Evolutionary conservation across 768 basidiomycete species (phyloP).

Genomic region (Pleurotus giganteus): DNA sequence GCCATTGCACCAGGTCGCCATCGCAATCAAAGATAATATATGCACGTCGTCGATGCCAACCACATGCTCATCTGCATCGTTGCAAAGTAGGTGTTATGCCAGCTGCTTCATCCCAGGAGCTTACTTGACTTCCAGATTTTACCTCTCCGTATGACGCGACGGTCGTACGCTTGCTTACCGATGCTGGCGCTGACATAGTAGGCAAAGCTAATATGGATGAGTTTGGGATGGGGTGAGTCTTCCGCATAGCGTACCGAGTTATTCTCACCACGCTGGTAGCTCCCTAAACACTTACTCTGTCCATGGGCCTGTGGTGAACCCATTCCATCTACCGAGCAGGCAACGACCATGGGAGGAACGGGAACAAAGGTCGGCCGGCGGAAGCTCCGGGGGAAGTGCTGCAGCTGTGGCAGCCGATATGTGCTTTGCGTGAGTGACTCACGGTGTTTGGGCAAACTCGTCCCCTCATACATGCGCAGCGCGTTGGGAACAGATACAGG

Average conservation of each 20-base stretch:
- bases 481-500: slow-evolving; percentile 95
- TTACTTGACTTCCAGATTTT: slow-evolving; percentile 51
- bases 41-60: slow-evolving; percentile 60
- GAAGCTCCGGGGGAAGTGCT: slow-evolving; percentile 93
- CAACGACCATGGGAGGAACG: slow-evolving; percentile 21
- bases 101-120: neutral
- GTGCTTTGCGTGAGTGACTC: slow-evolving; percentile 71
- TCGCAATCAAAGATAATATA: slow-evolving; percentile 90
- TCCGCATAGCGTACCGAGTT: neutral
- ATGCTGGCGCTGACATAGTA: slow-evolving; percentile 65
- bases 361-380: slow-evolving; percentile 72
- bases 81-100: slow-evolving; percentile 44
- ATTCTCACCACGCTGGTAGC: slow-evolving; percentile 31
- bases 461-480: slow-evolving; percentile 34
- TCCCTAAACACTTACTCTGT: slow-evolving; percentile 75
- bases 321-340: slow-evolving; percentile 37
- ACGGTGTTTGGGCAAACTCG: neutral
- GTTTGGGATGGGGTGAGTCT: slow-evolving; percentile 92
- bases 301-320: slow-evolving; percentile 82
- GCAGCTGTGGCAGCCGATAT: slow-evolving; percentile 86
- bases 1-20: slow-evolving; percentile 38
- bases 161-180: slow-evolving; percentile 61
- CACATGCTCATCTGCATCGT: slow-evolving; percentile 78
- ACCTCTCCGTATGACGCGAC: slow-evolving; percentile 85
- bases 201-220: slow-evolving; percentile 97